Base-by-base conservation (phyloP, 805 yeast species). In the Candida nitratophila region DNA sequence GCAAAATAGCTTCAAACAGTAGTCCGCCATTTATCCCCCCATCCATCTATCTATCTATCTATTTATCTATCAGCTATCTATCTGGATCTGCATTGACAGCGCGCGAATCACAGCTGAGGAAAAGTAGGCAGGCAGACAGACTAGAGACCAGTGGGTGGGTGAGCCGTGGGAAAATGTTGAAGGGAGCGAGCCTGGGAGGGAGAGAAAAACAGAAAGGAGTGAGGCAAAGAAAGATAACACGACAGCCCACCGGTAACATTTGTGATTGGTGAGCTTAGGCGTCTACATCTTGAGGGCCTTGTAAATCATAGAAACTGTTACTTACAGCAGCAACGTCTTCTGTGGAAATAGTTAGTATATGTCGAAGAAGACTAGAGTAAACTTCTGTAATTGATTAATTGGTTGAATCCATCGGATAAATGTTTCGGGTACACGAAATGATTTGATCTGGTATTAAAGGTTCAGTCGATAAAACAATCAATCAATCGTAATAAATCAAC, bases 251-350 rank as follows among this genome's bases (percentile, higher is more conserved):
- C 31, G 9, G 12, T 14, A 7, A 31, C 14, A 31, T 15, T 31
- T 9, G 15, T 15, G 14, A 31, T 24, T 24, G 27, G 27, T 24
- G 27, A 24, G 27, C 27, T 24, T 24, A 24, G 27, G 10, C 27
- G 27, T 6, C 10, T 24, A 24, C n/a, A n/a, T n/a, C n/a, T n/a
- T n/a, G n/a, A n/a, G n/a, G 27, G 27, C 27, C 27, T 24, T 7
- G 15, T 29, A 26, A 26, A 8, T 29, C 27, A 24, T 10, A 11
- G 8, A 19, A 20, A 22, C 4, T 24, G 8, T 35, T 47, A 65
- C 72, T 50, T 68, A 68, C 73, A 48, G 74, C 74, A 56, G 72
- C 72, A 54, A 70, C 70, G 61, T 69, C 74, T 66, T 69, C 74
- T 69, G 47, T 53, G 49, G 32, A 42, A 41, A 50, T 59, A 44